phyloP scores from a whole-genome alignment of 306 rosid species.

The Quercus bicolor region DNA sequence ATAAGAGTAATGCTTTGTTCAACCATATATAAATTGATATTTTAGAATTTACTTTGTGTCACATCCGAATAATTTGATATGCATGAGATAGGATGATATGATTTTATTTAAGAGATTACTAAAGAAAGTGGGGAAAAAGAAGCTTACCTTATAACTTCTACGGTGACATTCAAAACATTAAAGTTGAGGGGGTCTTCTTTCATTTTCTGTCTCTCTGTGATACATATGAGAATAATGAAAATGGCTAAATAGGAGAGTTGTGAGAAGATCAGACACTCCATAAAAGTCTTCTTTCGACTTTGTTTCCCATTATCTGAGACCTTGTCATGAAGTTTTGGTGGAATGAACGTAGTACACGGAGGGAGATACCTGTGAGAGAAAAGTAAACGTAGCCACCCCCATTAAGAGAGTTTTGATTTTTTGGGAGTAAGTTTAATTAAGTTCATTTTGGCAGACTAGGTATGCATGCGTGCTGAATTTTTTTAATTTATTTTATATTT shows the following conservation, averaged over 20 bases:
- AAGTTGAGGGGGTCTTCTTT: slow-evolving; percentile 75
- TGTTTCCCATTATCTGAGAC: slow-evolving; percentile 3
- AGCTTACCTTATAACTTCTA: slow-evolving; percentile 57
- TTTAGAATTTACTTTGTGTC: too few species aligned
- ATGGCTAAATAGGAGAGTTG: slow-evolving; percentile 55
- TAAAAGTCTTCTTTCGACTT: background rate
- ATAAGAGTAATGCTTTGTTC: too few species aligned
- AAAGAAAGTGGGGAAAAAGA: background rate
- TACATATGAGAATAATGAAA: slow-evolving; percentile 58
- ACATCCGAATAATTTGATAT: too few species aligned
- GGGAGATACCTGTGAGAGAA: slow-evolving; percentile 57
- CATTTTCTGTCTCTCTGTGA: slow-evolving; percentile 55
- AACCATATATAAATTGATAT: too few species aligned
- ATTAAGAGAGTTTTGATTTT: too few species aligned
- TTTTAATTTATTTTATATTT: too few species aligned
- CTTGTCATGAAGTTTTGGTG: slow-evolving; percentile 12
- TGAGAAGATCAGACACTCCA: slow-evolving; percentile 46
- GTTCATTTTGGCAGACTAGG: too few species aligned
- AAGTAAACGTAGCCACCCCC: too few species aligned
- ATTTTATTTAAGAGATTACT: background rate
- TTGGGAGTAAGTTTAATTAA: too few species aligned
- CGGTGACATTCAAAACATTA: slow-evolving; percentile 44
- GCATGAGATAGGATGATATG: too few species aligned
- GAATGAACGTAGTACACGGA: slow-evolving; percentile 48
- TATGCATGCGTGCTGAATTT: too few species aligned